A percentile compares a stretch with the other conserved stretches of the same genome.
Conservation (phyloP, 2,329 filamentous ascomycete genomes). For the Trichoderma gracile region DNA sequence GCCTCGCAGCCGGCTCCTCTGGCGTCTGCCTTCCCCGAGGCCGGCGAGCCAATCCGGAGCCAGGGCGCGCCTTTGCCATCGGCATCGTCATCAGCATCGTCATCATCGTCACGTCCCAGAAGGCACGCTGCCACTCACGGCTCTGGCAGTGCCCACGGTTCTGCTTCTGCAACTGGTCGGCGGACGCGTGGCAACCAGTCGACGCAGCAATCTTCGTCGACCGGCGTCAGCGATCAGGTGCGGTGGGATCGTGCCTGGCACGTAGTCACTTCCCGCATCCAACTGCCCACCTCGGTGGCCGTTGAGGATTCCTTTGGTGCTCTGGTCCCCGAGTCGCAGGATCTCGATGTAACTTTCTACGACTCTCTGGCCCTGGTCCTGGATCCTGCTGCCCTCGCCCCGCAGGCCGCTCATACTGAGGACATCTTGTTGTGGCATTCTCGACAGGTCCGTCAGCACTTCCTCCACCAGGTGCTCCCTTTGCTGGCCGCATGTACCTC, state of each 20-base stretch:
- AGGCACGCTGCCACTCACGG: constrained; percentile 28
- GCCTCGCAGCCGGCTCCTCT: constrained; percentile 52
- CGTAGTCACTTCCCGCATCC: constrained; percentile 58
- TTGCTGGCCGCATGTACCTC: constrained; percentile 54
- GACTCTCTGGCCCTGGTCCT: constrained; percentile 57
- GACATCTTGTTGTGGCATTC: constrained; percentile 62
- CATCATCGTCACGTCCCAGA: constrained; percentile 27
- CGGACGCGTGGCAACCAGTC: constrained; percentile 21
- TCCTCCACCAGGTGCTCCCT: constrained; percentile 60
- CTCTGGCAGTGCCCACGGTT: background rate
- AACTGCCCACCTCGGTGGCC: constrained; percentile 56
- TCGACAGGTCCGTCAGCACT: constrained; percentile 61
- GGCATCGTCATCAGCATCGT: constrained; percentile 29
- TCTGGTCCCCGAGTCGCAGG: constrained; percentile 47
- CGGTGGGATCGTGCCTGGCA: constrained; percentile 65
- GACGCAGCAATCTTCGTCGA: constrained; percentile 15
- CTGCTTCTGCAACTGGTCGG: constrained; percentile 12
- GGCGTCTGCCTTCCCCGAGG: constrained; percentile 42
- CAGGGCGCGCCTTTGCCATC: constrained; percentile 34
- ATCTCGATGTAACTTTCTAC: constrained; percentile 49
- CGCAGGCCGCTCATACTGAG: constrained; percentile 54
- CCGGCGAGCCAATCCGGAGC: constrained; percentile 51
- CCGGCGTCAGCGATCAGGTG: constrained; percentile 49
- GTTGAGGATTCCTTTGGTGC: constrained; percentile 57
- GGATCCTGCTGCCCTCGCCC: constrained; percentile 48